Conservation (phyloP, 2,329 filamentous ascomycete genomes). For the Colletotrichum somersetense region DNA sequence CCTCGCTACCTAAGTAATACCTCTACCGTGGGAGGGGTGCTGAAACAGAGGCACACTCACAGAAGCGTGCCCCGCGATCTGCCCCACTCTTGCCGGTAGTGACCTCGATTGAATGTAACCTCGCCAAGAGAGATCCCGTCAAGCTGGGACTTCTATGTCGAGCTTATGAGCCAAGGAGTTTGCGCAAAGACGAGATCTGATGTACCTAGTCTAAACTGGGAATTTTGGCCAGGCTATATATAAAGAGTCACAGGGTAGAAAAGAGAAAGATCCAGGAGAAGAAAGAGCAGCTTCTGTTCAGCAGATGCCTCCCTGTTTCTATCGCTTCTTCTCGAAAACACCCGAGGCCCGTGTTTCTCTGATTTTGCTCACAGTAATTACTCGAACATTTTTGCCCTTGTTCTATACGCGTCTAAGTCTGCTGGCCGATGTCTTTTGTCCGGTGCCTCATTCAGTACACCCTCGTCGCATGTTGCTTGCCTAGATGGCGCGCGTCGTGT, state of each 20-base stretch:
- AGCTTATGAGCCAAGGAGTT: background rate
- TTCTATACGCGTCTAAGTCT: too few relatives aligned
- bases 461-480: background rate
- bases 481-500: background rate
- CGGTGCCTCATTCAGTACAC: background rate
- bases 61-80: constrained; percentile 22
- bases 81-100: constrained; percentile 26
- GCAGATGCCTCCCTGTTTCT: background rate
- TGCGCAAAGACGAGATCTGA: background rate
- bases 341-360: too few relatives aligned
- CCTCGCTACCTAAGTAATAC: background rate
- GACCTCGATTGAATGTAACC: constrained; percentile 21
- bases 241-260: too few relatives aligned
- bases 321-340: background rate
- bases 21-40: background rate
- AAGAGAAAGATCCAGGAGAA: background rate
- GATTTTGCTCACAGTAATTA: too few relatives aligned
- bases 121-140: background rate
- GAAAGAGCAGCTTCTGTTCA: too few relatives aligned
- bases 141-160: too few relatives aligned
- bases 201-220: background rate
- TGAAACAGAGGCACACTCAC: background rate
- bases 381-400: too few relatives aligned
- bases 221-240: background rate
- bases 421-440: too few relatives aligned